These are phyloP conservation scores for Panicum virgatum DNA, from an alignment of 202 grass and related monocot genomes.

Conservation along the genomic window DNA sequence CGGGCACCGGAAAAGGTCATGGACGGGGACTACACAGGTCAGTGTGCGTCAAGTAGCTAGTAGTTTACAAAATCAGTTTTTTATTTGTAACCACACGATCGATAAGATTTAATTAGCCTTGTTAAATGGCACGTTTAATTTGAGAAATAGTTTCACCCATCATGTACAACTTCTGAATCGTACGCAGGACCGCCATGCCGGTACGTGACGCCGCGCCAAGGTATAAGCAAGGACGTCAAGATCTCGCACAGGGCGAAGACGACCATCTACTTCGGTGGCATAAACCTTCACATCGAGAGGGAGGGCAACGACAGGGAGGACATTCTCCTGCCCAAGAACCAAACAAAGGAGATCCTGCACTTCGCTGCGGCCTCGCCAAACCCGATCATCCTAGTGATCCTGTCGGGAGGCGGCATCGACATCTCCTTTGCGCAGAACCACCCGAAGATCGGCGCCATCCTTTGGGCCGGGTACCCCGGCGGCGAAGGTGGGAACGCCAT, in stretches of 20 bases:
- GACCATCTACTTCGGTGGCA: constrained; percentile 60
- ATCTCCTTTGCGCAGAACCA: constrained; percentile 45
- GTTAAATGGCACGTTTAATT: not conserved
- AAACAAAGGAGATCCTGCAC: constrained; percentile 31
- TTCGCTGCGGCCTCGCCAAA: constrained; percentile 41
- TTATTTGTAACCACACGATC: no score
- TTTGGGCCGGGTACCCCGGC: constrained; percentile 65
- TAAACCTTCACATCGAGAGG: constrained; percentile 52
- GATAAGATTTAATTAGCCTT: no score
- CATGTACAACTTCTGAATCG: not conserved
- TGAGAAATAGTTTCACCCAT: not conserved
- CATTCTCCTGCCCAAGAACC: constrained; percentile 49
- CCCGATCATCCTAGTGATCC: constrained; percentile 67
- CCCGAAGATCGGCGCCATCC: constrained; percentile 56
- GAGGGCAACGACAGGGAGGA: constrained; percentile 52
- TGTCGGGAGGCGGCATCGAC: constrained; percentile 57
- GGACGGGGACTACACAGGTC: constrained; percentile 63
- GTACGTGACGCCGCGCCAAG: constrained; percentile 50
- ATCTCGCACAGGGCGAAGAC: constrained; percentile 28
- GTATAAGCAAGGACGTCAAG: constrained; percentile 38
- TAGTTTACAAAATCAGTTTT: no score
- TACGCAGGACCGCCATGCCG: constrained; percentile 41
- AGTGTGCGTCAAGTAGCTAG: no score
- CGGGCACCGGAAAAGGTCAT: constrained; percentile 44
- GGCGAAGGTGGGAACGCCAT: constrained; percentile 59